A percentile compares a stretch with the other conserved stretches of the same genome.
phyloP scores from a whole-genome alignment of 805 yeast genomes.

The Sugiyamaella americana region DNA sequence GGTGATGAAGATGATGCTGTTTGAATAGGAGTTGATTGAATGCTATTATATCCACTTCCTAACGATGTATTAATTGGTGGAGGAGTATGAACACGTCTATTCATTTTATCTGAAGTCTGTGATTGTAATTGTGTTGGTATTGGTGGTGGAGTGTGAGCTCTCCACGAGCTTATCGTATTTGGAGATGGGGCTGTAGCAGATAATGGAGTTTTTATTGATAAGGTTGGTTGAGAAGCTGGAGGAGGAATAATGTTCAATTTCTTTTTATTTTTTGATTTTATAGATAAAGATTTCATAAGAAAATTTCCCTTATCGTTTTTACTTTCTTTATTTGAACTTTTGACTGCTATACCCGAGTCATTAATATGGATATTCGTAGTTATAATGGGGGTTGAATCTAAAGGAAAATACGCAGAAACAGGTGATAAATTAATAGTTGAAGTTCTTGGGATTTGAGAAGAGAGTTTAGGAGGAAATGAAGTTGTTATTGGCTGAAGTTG shows the following conservation, averaged over 20 bases:
- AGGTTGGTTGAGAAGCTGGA: neutral
- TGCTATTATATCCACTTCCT: neutral
- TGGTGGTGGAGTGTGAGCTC: slow-evolving; percentile 6
- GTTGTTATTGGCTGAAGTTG: too few species aligned
- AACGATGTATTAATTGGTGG: neutral
- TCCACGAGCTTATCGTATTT: slow-evolving; percentile 1
- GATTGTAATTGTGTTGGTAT: slow-evolving; percentile 5
- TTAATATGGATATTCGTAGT: too few species aligned
- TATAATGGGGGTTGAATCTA: too few species aligned
- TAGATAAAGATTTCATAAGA: too few species aligned
- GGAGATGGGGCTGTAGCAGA: neutral
- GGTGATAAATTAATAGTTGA: neutral
- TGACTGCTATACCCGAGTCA: too few species aligned
- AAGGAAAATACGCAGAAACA: neutral
- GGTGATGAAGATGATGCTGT: neutral
- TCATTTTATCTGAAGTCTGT: too few species aligned
- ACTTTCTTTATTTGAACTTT: too few species aligned
- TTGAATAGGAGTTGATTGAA: neutral
- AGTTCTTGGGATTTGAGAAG: neutral
- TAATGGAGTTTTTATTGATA: neutral
- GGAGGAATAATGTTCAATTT: slow-evolving; percentile 18
- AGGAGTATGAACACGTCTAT: too few species aligned
- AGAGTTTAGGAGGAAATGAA: neutral
- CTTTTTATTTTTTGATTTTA: slow-evolving; percentile 15
- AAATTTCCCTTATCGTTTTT: too few species aligned